Percentiles rank a stretch among this genome's conserved stretches.
Evolutionary conservation across 257 asterid species (phyloP).

Genomic region (Primulina huaijiensis): DNA sequence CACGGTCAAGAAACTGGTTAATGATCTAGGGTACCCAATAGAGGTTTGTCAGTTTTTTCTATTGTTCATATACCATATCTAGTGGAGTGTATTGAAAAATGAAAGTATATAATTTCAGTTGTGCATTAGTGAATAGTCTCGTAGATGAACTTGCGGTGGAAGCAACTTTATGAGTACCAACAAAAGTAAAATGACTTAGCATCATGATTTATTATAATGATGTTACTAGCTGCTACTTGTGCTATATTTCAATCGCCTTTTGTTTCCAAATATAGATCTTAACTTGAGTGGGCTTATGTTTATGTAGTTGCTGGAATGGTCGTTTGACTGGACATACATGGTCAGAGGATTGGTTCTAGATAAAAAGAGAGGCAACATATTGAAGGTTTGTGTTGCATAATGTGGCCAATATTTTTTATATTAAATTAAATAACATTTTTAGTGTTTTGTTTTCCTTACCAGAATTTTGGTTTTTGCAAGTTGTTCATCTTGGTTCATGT

Average conservation of each 20-base stretch:
- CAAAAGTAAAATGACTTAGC: neutral
- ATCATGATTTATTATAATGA: conserved; percentile 1
- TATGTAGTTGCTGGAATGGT: conserved; percentile 73
- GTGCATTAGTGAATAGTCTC: neutral
- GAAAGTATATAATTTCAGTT: conserved; percentile 14
- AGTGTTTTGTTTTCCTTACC: conserved; percentile 1
- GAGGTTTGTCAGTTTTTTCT: conserved; percentile 51
- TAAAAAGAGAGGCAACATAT: conserved; percentile 86
- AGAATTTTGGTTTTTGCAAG: conserved; percentile 7
- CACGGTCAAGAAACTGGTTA: conserved; percentile 82
- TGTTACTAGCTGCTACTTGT: conserved; percentile 16
- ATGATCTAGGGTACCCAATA: conserved; percentile 77
- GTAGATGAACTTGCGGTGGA: neutral
- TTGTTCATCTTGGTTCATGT: conserved; percentile 15
- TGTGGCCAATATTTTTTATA: conserved; percentile 2
- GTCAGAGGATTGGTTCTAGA: conserved; percentile 98
- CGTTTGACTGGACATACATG: conserved; percentile 94
- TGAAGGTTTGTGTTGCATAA: conserved; percentile 64
- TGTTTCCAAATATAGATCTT: conserved; percentile 19
- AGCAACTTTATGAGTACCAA: neutral
- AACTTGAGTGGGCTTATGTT: conserved; percentile 31
- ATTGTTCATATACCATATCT: neutral
- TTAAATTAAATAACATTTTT: no score
- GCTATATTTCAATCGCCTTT: conserved; percentile 16
- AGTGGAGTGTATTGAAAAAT: conserved; percentile 10